phyloP scores from a whole-genome alignment of 1,284 basidiomycete species.

The Inonotus hispidus region DNA sequence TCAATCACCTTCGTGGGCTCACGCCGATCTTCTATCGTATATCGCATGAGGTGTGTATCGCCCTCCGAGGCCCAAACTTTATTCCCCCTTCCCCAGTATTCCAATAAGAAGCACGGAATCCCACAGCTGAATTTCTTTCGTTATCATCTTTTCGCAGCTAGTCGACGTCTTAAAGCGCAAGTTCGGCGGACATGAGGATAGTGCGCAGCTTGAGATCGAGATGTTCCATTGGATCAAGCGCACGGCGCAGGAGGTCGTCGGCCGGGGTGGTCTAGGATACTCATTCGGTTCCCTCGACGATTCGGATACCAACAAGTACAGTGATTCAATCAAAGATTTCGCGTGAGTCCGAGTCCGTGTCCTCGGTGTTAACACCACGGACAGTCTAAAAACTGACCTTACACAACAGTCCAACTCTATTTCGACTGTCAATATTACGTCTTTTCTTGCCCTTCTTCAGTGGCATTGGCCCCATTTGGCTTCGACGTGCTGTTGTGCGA shows the following conservation, averaged over 20 bases:
- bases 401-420: slow-evolving; percentile 15
- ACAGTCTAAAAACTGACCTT: not conserved
- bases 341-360: slow-evolving; percentile 9
- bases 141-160: not conserved
- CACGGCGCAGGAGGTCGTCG: slow-evolving; percentile 37
- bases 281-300: slow-evolving; percentile 32
- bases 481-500: slow-evolving; percentile 29
- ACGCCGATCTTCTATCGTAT: slow-evolving; percentile 23
- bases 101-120: not conserved
- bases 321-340: slow-evolving; percentile 16
- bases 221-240: slow-evolving; percentile 33
- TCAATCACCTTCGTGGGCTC: slow-evolving; percentile 22
- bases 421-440: slow-evolving; percentile 16
- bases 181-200: slow-evolving; percentile 19
- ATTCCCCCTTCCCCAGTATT: not conserved
- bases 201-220: slow-evolving; percentile 25
- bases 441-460: slow-evolving; percentile 24
- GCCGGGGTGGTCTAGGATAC: slow-evolving; percentile 35
- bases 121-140: not conserved
- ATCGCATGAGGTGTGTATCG: slow-evolving; percentile 13
- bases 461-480: slow-evolving; percentile 25
- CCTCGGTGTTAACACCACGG: not conserved
- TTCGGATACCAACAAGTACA: slow-evolving; percentile 15
- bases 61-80: not conserved
- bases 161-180: slow-evolving; percentile 23